Percentiles rank a stretch among this genome's conserved stretches.
Conservation (phyloP, 371 early-diverging fungal genomes). For the Zychaea mexicana region DNA sequence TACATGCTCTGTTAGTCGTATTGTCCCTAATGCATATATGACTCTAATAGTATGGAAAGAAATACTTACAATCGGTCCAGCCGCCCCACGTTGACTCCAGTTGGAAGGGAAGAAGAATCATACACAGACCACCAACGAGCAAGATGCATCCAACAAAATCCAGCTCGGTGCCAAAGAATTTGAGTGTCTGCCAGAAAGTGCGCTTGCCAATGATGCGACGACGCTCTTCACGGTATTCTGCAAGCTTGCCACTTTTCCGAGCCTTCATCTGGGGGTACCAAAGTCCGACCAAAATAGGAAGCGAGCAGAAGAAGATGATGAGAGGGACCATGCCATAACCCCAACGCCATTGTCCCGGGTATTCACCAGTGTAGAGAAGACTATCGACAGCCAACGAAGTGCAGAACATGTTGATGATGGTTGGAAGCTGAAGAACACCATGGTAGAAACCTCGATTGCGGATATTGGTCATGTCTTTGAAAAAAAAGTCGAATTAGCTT, state of each 20-base stretch:
- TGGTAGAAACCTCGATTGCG: constrained; percentile 41
- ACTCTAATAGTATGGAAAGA: no score
- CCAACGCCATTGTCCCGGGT: constrained; percentile 20
- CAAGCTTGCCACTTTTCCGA: not conserved
- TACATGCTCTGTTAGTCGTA: no score
- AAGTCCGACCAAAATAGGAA: constrained; percentile 15
- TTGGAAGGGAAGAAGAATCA: constrained; percentile 19
- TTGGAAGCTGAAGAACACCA: constrained; percentile 15
- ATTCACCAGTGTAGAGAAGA: not conserved
- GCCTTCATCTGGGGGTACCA: constrained; percentile 6
- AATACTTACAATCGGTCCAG: constrained; percentile 16
- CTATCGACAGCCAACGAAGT: constrained; percentile 1
- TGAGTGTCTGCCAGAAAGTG: not conserved
- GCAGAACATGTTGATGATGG: constrained; percentile 12
- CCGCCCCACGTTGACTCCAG: constrained; percentile 18
- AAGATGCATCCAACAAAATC: constrained; percentile 18
- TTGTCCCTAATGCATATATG: no score
- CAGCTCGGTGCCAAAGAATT: constrained; percentile 6
- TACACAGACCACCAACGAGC: constrained; percentile 15
- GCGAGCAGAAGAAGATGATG: constrained; percentile 8
- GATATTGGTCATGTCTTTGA: constrained; percentile 31
- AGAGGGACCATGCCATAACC: constrained; percentile 19
- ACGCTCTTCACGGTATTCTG: constrained; percentile 1
- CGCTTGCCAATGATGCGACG: not conserved
- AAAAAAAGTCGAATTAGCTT: not conserved